Base-by-base conservation (phyloP, 768 basidiomycete genomes). In the Clitopilus passeckerianus region DNA sequence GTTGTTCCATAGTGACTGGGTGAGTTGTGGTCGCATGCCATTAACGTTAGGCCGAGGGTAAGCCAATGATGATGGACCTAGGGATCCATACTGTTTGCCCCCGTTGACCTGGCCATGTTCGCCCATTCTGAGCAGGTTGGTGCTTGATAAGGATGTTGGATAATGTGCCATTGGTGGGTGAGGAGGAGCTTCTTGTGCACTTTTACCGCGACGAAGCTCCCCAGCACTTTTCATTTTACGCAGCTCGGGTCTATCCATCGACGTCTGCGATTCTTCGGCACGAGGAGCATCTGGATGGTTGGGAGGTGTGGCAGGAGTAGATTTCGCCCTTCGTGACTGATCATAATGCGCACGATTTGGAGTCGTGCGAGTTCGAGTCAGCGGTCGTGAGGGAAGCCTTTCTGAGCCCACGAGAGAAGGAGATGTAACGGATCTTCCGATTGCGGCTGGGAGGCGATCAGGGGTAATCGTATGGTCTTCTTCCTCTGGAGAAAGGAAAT, bases 171-270 rank as follows among this genome's bases (percentile, higher is more conserved):
- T 54, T 57, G 68, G 56, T 23, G 60, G 54, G 9, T 61, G 65
- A 58, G 53, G 66, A 65, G 57, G 70, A 22, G 72, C 67, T 22
- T 68, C 65, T 34, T 67, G 66, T 6, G 70, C 67, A 60, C 69
- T 68, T 59, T 73, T 72, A 30, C 74, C 78, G 61, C 81, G 76
- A 34, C 87, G 85, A 41, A 93, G 75, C 70, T 92, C 91, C 35
- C 90, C 91, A 20, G 91, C 91, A 70, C 91, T 92, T 74, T 91
- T 92, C 91, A 93, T 92, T 69, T 84, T 87, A 61, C 90, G 84
- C 46, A 91, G 70, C 67, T 91, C 88, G 54, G 75, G 85, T 62
- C 46, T 50, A 50, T 86, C 84, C 34, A 74, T 72, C 64, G 71
- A 71, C 59, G 75, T 70, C 55, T 76, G 74, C 5, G 74, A 66